A percentile compares a stretch with the other conserved stretches of the same genome.
Conservation (phyloP, 2,329 filamentous ascomycete genomes). For the Aspergillus tanneri region DNA sequence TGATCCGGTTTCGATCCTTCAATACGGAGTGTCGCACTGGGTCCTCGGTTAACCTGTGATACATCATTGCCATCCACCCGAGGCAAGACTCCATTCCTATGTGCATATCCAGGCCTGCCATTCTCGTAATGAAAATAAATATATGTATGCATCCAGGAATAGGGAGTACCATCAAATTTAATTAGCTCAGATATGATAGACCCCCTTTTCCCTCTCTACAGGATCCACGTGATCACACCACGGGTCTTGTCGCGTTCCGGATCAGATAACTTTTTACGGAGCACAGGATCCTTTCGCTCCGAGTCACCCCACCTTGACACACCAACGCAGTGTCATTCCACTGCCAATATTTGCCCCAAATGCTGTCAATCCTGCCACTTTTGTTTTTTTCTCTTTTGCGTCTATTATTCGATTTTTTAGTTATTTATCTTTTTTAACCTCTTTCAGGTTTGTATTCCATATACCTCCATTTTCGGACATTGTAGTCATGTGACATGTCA, state of each 20-base stretch:
- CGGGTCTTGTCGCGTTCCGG: constrained; percentile 11
- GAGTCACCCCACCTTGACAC: constrained; percentile 13
- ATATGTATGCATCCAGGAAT: too few relatives aligned
- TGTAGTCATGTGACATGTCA: constrained; percentile 1
- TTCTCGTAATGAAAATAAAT: too few relatives aligned
- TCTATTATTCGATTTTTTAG: not conserved
- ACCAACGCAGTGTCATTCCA: too few relatives aligned
- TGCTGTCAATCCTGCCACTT: not conserved
- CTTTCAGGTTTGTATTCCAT: too few relatives aligned
- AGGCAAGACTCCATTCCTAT: too few relatives aligned
- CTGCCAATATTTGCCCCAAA: too few relatives aligned
- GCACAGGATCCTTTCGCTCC: constrained; percentile 7
- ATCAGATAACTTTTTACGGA: constrained; percentile 23
- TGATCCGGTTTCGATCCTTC: constrained; percentile 21
- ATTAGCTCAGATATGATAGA: too few relatives aligned
- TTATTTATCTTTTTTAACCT: constrained; percentile 1
- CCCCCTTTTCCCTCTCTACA: not conserved
- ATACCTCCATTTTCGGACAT: too few relatives aligned
- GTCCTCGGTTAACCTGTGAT: not conserved
- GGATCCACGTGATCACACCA: constrained; percentile 8
- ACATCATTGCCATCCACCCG: not conserved
- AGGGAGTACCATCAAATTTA: too few relatives aligned
- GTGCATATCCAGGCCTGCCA: too few relatives aligned
- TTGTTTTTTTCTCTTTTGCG: not conserved
- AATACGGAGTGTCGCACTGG: not conserved